phyloP scores from a whole-genome alignment of 2,329 filamentous ascomycete genomes.

The Aphanocladium album region DNA sequence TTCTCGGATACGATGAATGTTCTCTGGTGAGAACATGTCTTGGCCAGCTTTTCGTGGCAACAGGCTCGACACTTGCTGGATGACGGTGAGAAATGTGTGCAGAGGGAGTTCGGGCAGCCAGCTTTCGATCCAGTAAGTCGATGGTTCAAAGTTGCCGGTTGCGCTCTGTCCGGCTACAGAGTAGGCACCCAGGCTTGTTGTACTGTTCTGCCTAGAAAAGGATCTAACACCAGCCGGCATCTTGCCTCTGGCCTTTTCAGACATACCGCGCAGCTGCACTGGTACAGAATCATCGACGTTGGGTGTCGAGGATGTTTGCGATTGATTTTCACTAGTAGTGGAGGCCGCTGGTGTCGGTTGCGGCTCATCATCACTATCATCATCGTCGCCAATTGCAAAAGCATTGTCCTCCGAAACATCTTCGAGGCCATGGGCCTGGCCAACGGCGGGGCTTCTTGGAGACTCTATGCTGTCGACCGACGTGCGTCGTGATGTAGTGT shows the following conservation, averaged over 20 bases:
- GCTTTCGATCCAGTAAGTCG: slow-evolving; percentile 79
- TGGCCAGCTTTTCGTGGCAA: slow-evolving; percentile 45
- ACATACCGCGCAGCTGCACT: slow-evolving; percentile 83
- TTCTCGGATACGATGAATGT: slow-evolving; percentile 51
- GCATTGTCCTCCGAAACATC: slow-evolving; percentile 59
- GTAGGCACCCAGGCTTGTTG: slow-evolving; percentile 68
- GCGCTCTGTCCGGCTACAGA: slow-evolving; percentile 53
- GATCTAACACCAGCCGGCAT: slow-evolving; percentile 78
- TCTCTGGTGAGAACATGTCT: slow-evolving; percentile 40
- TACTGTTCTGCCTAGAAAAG: slow-evolving; percentile 88
- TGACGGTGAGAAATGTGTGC: slow-evolving; percentile 76
- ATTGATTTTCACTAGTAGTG: slow-evolving; percentile 58
- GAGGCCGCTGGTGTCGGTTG: slow-evolving; percentile 56
- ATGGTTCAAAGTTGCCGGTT: slow-evolving; percentile 67
- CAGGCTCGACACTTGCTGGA: slow-evolving; percentile 58
- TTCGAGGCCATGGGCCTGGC: slow-evolving; percentile 24
- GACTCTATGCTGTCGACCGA: slow-evolving; percentile 66
- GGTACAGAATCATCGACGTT: slow-evolving; percentile 73
- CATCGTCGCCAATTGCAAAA: slow-evolving; percentile 75
- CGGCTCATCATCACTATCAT: slow-evolving; percentile 45
- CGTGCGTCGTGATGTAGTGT: slow-evolving; percentile 47
- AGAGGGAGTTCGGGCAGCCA: slow-evolving; percentile 91
- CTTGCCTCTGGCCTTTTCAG: slow-evolving; percentile 93
- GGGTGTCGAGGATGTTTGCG: slow-evolving; percentile 63
- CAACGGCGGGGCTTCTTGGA: slow-evolving; percentile 35